A percentile compares a stretch with the other conserved stretches of the same genome.
phyloP scores from a whole-genome alignment of 1,139 yeast species.

The Saccharomyces hybrid region DNA sequence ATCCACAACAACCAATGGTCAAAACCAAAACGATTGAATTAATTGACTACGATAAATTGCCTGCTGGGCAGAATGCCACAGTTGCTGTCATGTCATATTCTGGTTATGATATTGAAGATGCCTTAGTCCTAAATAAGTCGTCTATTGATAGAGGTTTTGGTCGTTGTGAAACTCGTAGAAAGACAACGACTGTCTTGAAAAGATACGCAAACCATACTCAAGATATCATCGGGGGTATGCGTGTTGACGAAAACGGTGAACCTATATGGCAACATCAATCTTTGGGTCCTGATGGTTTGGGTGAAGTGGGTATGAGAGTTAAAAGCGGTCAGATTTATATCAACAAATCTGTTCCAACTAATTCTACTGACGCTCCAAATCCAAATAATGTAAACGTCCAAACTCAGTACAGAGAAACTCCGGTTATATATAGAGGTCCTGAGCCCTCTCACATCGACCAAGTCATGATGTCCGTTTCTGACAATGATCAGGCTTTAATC shows the following conservation, averaged over 20 bases:
- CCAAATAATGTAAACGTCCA: slow-evolving; percentile 42
- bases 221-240: slow-evolving; percentile 85
- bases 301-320: slow-evolving; percentile 88
- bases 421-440: slow-evolving; percentile 86
- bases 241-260: slow-evolving; percentile 70
- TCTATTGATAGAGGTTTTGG: slow-evolving; percentile 97
- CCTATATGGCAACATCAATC: slow-evolving; percentile 83
- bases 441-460: slow-evolving; percentile 94
- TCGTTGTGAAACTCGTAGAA: slow-evolving; percentile 93
- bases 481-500: slow-evolving; percentile 87
- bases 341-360: slow-evolving; percentile 85
- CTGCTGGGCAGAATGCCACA: slow-evolving; percentile 98
- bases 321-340: slow-evolving; percentile 91
- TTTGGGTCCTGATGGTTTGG: slow-evolving; percentile 90
- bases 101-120: slow-evolving; percentile 99
- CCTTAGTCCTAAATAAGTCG: slow-evolving; percentile 84
- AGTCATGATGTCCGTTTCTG: slow-evolving; percentile 94
- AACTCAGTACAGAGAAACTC: slow-evolving; percentile 75
- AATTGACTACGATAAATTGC: slow-evolving; percentile 89
- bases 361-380: slow-evolving; percentile 57
- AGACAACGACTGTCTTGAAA: slow-evolving; percentile 81
- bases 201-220: slow-evolving; percentile 90
- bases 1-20: slow-evolving; percentile 99
- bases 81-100: slow-evolving; percentile 99
- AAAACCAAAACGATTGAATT: slow-evolving; percentile 94